These are phyloP conservation scores for Atkinsonella texensis DNA, from an alignment of 2,329 filamentous ascomycete species.

Conservation along the genomic window DNA sequence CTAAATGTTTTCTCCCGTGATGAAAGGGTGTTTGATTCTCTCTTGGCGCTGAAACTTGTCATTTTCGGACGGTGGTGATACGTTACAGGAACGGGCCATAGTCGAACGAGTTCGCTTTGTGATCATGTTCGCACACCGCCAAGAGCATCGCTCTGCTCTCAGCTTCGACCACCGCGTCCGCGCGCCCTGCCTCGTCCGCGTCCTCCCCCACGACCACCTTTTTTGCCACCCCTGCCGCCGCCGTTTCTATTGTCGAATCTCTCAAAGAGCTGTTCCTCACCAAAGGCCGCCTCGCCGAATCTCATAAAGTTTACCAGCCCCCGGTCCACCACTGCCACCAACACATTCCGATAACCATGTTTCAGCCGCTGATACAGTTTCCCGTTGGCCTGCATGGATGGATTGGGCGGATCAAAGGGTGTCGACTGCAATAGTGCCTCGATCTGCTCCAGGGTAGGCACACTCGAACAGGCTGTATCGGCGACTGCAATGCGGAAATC, in stretches of 20 bases:
- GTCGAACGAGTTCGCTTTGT: too few relatives aligned
- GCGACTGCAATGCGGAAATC: conserved; percentile 80
- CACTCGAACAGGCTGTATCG: conserved; percentile 55
- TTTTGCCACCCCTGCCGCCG: conserved; percentile 26
- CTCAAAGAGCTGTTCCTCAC: conserved; percentile 59
- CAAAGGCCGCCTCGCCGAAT: conserved; percentile 70
- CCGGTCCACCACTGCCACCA: conserved; percentile 80
- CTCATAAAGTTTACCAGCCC: conserved; percentile 82
- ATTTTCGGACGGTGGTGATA: background rate
- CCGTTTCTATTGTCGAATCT: conserved; percentile 35
- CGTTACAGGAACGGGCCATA: background rate
- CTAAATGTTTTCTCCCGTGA: background rate
- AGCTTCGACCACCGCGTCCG: conserved; percentile 10
- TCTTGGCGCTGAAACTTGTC: background rate
- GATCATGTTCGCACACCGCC: background rate
- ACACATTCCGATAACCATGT: conserved; percentile 71
- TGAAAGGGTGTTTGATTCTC: background rate
- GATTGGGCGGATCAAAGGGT: conserved; percentile 50
- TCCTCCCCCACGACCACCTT: conserved; percentile 20
- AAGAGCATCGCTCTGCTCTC: background rate
- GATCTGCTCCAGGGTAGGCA: conserved; percentile 66
- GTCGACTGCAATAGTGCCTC: conserved; percentile 59
- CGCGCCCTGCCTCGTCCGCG: conserved; percentile 12
- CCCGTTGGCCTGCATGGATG: conserved; percentile 26
- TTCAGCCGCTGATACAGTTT: conserved; percentile 66